phyloP scores from a whole-genome alignment of 768 basidiomycete species.

The Hortiboletus campestris region DNA sequence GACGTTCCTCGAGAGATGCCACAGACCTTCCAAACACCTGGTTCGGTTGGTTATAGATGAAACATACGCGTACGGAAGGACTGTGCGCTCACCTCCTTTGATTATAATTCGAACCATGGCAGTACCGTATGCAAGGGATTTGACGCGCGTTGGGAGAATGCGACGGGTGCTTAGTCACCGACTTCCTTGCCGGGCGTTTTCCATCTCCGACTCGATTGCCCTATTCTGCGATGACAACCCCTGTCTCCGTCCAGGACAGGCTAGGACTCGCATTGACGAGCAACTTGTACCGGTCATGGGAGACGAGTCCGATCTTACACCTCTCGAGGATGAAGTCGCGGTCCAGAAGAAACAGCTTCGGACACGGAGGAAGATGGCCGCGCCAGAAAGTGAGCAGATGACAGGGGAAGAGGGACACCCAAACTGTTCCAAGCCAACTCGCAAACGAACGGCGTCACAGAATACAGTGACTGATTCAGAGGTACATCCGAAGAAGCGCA shows the following conservation, averaged over 20 bases:
- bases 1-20: not conserved
- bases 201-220: slow-evolving; percentile 20
- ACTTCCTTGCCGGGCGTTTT: slow-evolving; percentile 10
- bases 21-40: slow-evolving; percentile 83
- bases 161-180: slow-evolving; percentile 4
- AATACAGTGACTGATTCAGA: slow-evolving; percentile 1
- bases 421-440: not conserved
- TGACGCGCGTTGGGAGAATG: not conserved
- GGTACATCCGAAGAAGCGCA: slow-evolving; percentile 26
- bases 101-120: slow-evolving; percentile 87
- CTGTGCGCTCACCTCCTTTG: slow-evolving; percentile 66
- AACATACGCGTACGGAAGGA: not conserved
- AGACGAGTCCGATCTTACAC: slow-evolving; percentile 16
- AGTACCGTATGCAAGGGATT: not conserved
- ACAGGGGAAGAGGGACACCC: not conserved
- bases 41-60: slow-evolving; percentile 4
- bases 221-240: slow-evolving; percentile 3
- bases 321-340: slow-evolving; percentile 10
- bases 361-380: not conserved
- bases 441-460: slow-evolving; percentile 13
- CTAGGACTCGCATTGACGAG: not conserved
- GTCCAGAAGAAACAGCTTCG: not conserved
- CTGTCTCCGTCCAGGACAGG: too few relatives aligned
- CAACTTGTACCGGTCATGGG: not conserved
- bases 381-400: not conserved